Conservation (phyloP, 768 basidiomycete species). For the Gloeopeniophorella convolvens region DNA sequence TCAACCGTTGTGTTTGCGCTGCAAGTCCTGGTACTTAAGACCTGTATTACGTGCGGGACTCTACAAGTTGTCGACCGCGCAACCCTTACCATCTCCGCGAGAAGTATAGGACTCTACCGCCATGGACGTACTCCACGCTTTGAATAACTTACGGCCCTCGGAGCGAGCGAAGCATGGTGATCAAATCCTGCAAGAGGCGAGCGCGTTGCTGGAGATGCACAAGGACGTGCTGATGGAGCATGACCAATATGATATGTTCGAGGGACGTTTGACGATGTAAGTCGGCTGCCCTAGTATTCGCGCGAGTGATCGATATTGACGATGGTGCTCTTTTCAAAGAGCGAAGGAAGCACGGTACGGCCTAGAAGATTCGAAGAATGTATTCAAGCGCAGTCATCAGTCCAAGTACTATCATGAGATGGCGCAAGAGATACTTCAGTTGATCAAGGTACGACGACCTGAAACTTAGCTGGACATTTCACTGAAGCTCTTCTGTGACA, state of each 20-base stretch:
- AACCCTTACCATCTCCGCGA: neutral
- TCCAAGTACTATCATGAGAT: slow-evolving; percentile 4
- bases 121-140: no score
- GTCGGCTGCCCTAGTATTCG: neutral
- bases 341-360: neutral
- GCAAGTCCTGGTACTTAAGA: no score
- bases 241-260: slow-evolving; percentile 1
- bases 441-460: neutral
- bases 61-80: neutral
- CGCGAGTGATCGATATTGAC: neutral
- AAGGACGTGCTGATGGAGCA: neutral
- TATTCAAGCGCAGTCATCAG: neutral
- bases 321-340: neutral
- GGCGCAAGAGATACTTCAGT: neutral
- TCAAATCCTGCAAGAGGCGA: neutral
- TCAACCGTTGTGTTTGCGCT: no score
- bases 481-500: no score
- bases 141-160: neutral
- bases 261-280: neutral
- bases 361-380: neutral
- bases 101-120: no score
- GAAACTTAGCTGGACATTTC: no score
- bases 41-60: slow-evolving; percentile 1
- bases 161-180: neutral
- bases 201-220: neutral